These are phyloP conservation scores for Begonia loranthoides DNA, from an alignment of 306 rosid genomes.

Conservation along the genomic window DNA sequence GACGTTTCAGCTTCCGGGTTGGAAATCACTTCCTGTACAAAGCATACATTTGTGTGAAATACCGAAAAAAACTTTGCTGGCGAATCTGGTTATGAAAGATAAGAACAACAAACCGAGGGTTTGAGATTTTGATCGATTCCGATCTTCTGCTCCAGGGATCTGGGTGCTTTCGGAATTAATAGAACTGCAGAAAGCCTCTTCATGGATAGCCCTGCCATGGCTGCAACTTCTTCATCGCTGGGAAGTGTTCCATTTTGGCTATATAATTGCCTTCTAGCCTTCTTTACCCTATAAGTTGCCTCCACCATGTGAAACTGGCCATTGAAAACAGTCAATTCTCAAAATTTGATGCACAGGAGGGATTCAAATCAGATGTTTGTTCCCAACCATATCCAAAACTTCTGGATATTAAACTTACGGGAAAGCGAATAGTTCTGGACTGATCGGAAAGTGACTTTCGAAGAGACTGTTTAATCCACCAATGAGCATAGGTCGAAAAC, in stretches of 20 bases:
- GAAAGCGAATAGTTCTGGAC: conserved; percentile 87
- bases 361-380: background rate
- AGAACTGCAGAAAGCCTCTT: conserved; percentile 75
- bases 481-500: conserved; percentile 97
- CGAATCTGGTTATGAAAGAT: conserved; percentile 6
- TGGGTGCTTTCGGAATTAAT: conserved; percentile 87
- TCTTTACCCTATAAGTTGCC: conserved; percentile 81
- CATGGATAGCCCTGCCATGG: conserved; percentile 82
- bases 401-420: conserved; percentile 32
- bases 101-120: conserved; percentile 52
- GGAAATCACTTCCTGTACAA: conserved; percentile 56
- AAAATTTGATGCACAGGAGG: conserved; percentile 1
- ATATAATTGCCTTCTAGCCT: conserved; percentile 67
- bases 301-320: conserved; percentile 92
- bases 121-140: conserved; percentile 82
- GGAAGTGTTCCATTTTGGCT: conserved; percentile 78
- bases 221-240: conserved; percentile 65
- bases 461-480: conserved; percentile 98
- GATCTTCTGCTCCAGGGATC: conserved; percentile 78
- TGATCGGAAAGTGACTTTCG: conserved; percentile 80
- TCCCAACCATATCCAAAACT: no score
- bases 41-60: background rate
- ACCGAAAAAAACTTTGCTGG: no score
- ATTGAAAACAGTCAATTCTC: background rate
- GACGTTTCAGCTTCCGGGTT: conserved; percentile 63